Conservation (phyloP, 257 asterid species). For the Mitragyna speciosa region DNA sequence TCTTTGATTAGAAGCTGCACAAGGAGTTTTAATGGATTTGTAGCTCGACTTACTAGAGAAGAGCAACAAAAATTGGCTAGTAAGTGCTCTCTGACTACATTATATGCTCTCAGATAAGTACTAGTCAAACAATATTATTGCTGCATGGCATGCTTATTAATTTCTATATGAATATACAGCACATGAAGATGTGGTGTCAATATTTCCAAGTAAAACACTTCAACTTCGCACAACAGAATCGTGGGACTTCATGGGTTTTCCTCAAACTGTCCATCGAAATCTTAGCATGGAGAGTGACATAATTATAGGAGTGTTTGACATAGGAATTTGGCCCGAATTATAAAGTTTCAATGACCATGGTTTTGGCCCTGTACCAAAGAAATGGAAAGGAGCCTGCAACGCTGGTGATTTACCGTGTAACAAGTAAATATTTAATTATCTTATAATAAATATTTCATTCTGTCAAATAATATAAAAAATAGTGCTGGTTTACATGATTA, state of each 20-base stretch:
- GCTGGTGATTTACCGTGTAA: slow-evolving; percentile 48
- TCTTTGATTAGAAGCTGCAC: slow-evolving; percentile 36
- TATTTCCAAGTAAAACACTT: slow-evolving; percentile 24
- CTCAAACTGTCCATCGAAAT: slow-evolving; percentile 22
- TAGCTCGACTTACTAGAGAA: slow-evolving; percentile 32
- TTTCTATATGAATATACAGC: background rate
- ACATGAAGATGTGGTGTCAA: slow-evolving; percentile 13
- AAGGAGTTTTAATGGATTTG: slow-evolving; percentile 43
- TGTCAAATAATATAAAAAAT: too few relatives aligned
- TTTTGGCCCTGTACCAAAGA: slow-evolving; percentile 40
- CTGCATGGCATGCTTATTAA: too few relatives aligned
- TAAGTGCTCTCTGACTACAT: background rate
- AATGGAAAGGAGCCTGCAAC: slow-evolving; percentile 52
- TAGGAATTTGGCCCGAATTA: slow-evolving; percentile 56
- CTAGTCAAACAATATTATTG: background rate
- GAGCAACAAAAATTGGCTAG: slow-evolving; percentile 36
- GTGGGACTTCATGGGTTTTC: slow-evolving; percentile 63
- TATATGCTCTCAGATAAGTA: too few relatives aligned
- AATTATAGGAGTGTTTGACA: slow-evolving; percentile 44
- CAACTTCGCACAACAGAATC: slow-evolving; percentile 55
- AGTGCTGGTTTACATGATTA: background rate
- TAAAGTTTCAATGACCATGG: slow-evolving; percentile 36
- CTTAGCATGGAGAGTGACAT: slow-evolving; percentile 41
- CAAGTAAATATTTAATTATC: slow-evolving; percentile 21
- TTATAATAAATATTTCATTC: background rate